phyloP scores from a whole-genome alignment of 1,139 yeast genomes.

The Geotrichum histeridarum region DNA sequence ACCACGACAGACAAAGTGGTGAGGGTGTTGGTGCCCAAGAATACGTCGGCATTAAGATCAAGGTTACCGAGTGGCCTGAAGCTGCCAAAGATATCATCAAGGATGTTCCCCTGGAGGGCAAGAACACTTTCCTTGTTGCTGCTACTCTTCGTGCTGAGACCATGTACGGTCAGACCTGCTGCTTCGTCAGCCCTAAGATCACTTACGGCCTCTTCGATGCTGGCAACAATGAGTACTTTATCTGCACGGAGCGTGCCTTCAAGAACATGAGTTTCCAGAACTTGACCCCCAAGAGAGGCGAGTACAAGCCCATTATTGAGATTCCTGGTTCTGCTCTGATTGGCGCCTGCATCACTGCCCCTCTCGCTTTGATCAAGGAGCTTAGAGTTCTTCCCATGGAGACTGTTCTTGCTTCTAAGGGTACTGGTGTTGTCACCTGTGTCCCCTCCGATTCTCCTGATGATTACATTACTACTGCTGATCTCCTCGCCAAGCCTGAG shows the following conservation, averaged over 20 bases:
- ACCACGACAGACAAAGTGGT: conserved; percentile 95
- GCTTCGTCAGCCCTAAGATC: conserved; percentile 94
- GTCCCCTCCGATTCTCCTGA: conserved; percentile 99
- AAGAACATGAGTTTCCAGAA: conserved; percentile 96
- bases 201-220: conserved; percentile 88
- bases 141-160: conserved; percentile 99
- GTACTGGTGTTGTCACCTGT: conserved; percentile 98
- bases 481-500: conserved; percentile 83
- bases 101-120: conserved; percentile 45
- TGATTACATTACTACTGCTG: conserved; percentile 82
- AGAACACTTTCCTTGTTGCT: conserved; percentile 79
- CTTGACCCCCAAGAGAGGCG: conserved; percentile 83
- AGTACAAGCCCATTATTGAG: conserved; percentile 53
- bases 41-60: conserved; percentile 86
- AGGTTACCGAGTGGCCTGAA: conserved; percentile 55
- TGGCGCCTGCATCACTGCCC: conserved; percentile 86
- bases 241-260: conserved; percentile 95
- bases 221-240: conserved; percentile 68
- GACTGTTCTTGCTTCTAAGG: conserved; percentile 87
- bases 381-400: conserved; percentile 95
- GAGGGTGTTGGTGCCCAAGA: conserved; percentile 98
- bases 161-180: conserved; percentile 97
- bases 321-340: conserved; percentile 70
- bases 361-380: conserved; percentile 65
- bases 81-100: conserved; percentile 50